phyloP scores from a whole-genome alignment of 257 asterid genomes.

The Osmanthus fragrans region DNA sequence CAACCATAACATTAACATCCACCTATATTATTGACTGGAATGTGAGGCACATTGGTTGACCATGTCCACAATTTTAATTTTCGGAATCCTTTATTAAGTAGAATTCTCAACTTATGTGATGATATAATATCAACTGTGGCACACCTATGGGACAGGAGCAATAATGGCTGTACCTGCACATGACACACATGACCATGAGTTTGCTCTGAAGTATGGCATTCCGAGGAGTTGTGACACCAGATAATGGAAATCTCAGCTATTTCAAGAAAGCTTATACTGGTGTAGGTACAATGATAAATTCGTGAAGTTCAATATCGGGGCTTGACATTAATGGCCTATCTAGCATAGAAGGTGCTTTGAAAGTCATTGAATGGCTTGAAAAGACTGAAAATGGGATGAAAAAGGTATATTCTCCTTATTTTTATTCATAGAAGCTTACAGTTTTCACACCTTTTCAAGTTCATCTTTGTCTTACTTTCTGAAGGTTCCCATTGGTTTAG shows the following conservation, averaged over 20 bases:
- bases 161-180: slow-evolving; percentile 99
- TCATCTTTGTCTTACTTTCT: slow-evolving; percentile 11
- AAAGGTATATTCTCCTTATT: slow-evolving; percentile 49
- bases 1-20: too few species aligned
- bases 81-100: not conserved
- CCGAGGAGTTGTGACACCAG: slow-evolving; percentile 81
- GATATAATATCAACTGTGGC: slow-evolving; percentile 26
- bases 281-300: slow-evolving; percentile 80
- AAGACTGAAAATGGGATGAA: slow-evolving; percentile 71
- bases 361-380: slow-evolving; percentile 84
- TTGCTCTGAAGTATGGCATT: slow-evolving; percentile 75
- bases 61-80: too few species aligned
- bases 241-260: slow-evolving; percentile 47
- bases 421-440: slow-evolving; percentile 3
- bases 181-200: slow-evolving; percentile 92
- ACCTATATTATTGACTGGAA: too few species aligned
- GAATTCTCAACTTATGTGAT: slow-evolving; percentile 17
- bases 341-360: slow-evolving; percentile 71
- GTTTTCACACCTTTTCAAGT: not conserved
- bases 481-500: slow-evolving; percentile 8
- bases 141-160: slow-evolving; percentile 99
- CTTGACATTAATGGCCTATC: slow-evolving; percentile 77
- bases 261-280: slow-evolving; percentile 64
- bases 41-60: too few species aligned
- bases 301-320: slow-evolving; percentile 68